These are phyloP conservation scores for Lasiosphaeria ovina DNA, from an alignment of 495 filamentous ascomycete genomes.

Conservation along the genomic window DNA sequence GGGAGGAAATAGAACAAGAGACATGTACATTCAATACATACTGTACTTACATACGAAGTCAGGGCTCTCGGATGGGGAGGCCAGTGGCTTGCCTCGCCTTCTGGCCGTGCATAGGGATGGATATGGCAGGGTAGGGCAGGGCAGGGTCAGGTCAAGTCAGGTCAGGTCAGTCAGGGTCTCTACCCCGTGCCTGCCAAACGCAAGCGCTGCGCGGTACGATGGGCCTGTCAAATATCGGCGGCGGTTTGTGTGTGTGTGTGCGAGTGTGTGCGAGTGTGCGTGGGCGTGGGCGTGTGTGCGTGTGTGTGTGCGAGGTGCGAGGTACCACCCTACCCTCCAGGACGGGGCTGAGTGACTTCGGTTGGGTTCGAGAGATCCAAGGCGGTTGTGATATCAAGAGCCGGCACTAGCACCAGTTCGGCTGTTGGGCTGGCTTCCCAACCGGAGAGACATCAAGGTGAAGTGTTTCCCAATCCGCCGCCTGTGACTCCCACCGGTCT, in stretches of 20 bases:
- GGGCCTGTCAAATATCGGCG: constrained; percentile 17
- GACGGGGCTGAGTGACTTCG: constrained; percentile 12
- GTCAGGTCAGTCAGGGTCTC: constrained; percentile 22
- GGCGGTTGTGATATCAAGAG: constrained; percentile 16
- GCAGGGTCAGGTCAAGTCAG: constrained; percentile 23
- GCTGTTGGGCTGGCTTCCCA: constrained; percentile 1
- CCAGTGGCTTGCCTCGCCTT: too few species aligned
- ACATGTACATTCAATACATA: constrained; percentile 1
- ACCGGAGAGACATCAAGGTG: constrained; percentile 8
- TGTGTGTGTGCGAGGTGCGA: neutral
- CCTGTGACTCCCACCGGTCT: neutral
- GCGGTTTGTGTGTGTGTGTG: constrained; percentile 4
- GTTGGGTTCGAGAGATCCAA: constrained; percentile 12
- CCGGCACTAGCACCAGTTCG: constrained; percentile 15
- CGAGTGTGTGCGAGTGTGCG: too few species aligned
- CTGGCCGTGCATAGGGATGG: neutral
- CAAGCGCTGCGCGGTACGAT: constrained; percentile 16
- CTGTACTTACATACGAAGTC: constrained; percentile 10
- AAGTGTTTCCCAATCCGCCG: neutral
- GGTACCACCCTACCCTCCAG: constrained; percentile 14
- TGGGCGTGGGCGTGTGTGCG: neutral
- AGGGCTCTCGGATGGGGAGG: constrained; percentile 21
- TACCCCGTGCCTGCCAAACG: constrained; percentile 30
- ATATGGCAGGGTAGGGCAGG: neutral
- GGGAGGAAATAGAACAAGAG: constrained; percentile 25